Evolutionary conservation across 192 early-diverging fungal species (phyloP), one percentile per base, ranked within the genome.

Genomic region (Coemansia sp.): DNA sequence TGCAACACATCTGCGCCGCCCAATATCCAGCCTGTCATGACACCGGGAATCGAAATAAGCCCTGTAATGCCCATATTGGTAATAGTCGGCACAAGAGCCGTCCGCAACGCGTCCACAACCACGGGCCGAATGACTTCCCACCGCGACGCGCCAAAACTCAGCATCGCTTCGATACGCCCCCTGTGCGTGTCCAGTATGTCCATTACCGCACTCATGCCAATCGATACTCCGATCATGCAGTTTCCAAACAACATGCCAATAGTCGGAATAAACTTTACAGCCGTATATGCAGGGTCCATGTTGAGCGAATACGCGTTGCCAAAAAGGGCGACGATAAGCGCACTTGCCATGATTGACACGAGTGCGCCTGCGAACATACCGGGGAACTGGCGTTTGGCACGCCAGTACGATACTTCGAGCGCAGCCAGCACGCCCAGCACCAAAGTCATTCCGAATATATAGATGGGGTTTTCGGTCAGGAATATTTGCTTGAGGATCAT

Each of bases 171-270:
- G 6, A 88, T 64, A 42, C 74, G 66, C 22, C 70, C 80, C n/a
- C 68, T 51, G 5, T 78, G 76, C 21, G 72, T 83, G 73, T 85
- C 86, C 25, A 90, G 64, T 36, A 87, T 83, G 37, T 79, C 83
- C 59, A 91, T 80, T 17, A 85, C 85, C 6, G 75, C 58, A 15
- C 84, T 80, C 54, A 87, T 78, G 0, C 86, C 91, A 49, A 93
- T 74, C 11, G 89, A 85, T 40, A 87, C 84, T 15, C 86, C 88
- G 10, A 85, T 86, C 85, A 93, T 89, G 42, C 84, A 77, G 65
- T 91, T 94, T 28, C 91, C 92, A 14, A 94, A 84, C 28, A 96
- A 70, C 94, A 96, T 96, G 25, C 91, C 94, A 6, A 96, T 75
- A 0, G 89, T 92, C n/a, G 93, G 91, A 48, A 95, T 91, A 59